phyloP scores from a whole-genome alignment of 192 early-diverging fungal species.

The Piromyces finnis region DNA sequence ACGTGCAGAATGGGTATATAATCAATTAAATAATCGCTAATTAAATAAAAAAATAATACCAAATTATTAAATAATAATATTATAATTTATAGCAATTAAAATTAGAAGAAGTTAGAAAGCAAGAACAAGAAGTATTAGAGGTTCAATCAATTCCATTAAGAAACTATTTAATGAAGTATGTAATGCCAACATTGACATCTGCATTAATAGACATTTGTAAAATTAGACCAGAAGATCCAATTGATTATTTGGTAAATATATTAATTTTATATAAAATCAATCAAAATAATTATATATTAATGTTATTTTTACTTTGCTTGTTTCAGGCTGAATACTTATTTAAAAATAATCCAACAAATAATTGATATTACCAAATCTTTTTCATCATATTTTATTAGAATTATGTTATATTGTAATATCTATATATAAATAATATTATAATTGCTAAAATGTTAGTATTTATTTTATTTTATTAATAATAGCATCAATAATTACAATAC shows the following conservation, averaged over 20 bases:
- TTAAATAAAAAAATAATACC: too few species aligned
- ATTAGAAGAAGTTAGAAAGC: slow-evolving; percentile 37
- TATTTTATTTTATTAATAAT: too few species aligned
- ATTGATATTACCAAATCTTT: too few species aligned
- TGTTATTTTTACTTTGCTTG: background rate
- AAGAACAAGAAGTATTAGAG: slow-evolving; percentile 42
- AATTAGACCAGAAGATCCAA: slow-evolving; percentile 38
- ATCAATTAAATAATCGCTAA: too few species aligned
- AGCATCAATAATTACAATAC: too few species aligned
- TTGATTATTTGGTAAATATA: slow-evolving; percentile 32
- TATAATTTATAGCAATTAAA: slow-evolving; percentile 14
- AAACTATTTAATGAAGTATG: slow-evolving; percentile 39
- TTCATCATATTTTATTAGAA: too few species aligned
- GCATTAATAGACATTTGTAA: slow-evolving; percentile 44
- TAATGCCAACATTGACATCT: slow-evolving; percentile 41
- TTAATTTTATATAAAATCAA: too few species aligned
- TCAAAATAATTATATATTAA: too few species aligned
- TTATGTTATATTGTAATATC: too few species aligned
- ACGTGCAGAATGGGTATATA: slow-evolving; percentile 29
- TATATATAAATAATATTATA: too few species aligned
- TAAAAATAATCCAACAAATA: background rate
- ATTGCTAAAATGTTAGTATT: too few species aligned
- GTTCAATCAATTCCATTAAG: slow-evolving; percentile 36
- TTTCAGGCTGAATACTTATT: background rate
- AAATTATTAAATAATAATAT: background rate